Base-by-base conservation (phyloP, 1,139 yeast genomes). In the Saccharomyces pastorianus region DNA sequence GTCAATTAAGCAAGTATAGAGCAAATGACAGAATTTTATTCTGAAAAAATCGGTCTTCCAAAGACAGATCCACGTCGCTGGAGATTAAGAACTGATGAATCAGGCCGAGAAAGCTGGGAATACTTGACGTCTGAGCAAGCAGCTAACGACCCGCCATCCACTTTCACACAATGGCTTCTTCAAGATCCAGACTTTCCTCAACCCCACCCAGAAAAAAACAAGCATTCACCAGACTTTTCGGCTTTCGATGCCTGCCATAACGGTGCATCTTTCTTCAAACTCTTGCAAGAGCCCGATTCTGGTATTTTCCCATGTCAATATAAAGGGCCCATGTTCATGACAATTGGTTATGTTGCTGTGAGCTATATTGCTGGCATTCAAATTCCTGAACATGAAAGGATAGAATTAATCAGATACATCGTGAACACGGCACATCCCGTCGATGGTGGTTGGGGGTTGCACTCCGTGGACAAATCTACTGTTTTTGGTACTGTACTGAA, bases 371-470 rank as follows among this genome's bases (percentile, higher is more conserved):
- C 93, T 23, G 79, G 81, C 46, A 77, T 81, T 0, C 82, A 80
- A 23, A 86, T 93, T 38, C 85, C 93, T 0, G 83, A 82, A 47
- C 84, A 82, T 31, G 82, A 79, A 61, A 74, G 76, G 58, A 71
- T 73, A 9, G 99, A 95, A 68, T 73, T 95, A 69, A 82, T 86
- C 44, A 77, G 98, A 54, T 93, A 90, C 66, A 73, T 93, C 25
- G 89, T 89, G 20, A 95, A 95, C 67, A 80, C 88, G 0, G 85
- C 98, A 0, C 96, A 93, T 67, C 98, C 97, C 0, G 96, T 90
- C 0, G 99, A 95, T 71, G 99, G 99, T n/a, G 99, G 99, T 1
- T 95, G 99, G 99, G 99, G 98, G 0, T 76, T 95, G 51, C 98
- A 93, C 67, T 81, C 90, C 3, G 84, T 82, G 50, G 99, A 93